Conservation (phyloP, 108 stramenopile species). For the Nannochloropsis granulata region DNA sequence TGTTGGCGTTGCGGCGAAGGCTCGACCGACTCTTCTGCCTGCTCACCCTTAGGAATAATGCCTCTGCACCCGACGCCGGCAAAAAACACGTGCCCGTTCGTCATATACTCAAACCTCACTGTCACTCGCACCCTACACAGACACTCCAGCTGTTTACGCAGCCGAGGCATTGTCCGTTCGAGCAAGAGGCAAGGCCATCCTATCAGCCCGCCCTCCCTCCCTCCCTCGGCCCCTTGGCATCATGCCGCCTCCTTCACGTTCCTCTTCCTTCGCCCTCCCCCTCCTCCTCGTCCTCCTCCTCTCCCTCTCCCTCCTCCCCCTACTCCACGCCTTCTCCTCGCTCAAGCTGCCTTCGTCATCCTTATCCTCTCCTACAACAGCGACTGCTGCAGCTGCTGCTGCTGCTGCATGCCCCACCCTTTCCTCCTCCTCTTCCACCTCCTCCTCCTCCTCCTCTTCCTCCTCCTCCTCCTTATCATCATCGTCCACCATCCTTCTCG, state of each 20-base stretch:
- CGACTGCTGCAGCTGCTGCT: background rate
- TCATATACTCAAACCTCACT: background rate
- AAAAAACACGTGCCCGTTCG: background rate
- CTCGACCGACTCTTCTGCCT: too few relatives aligned
- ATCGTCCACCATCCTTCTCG: background rate
- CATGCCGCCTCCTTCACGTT: too few relatives aligned
- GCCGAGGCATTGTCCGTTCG: background rate
- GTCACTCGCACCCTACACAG: background rate
- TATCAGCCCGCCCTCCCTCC: background rate
- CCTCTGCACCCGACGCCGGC: too few relatives aligned
- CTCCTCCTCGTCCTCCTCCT: background rate
- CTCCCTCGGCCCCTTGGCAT: background rate
- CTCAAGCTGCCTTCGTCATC: background rate
- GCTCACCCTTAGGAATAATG: too few relatives aligned
- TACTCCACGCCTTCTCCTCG: background rate
- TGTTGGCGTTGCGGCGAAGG: too few relatives aligned
- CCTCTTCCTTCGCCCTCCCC: background rate
- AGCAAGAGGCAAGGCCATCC: background rate
- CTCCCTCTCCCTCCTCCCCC: background rate
- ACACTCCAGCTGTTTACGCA: background rate
- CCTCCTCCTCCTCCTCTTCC: background rate
- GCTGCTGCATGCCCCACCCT: background rate
- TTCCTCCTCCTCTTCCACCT: background rate
- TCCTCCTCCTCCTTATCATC: background rate
- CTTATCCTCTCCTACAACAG: background rate